Evolutionary conservation across 2,329 filamentous ascomycete genomes (phyloP).

Genomic region (Westerdykella sp.): DNA sequence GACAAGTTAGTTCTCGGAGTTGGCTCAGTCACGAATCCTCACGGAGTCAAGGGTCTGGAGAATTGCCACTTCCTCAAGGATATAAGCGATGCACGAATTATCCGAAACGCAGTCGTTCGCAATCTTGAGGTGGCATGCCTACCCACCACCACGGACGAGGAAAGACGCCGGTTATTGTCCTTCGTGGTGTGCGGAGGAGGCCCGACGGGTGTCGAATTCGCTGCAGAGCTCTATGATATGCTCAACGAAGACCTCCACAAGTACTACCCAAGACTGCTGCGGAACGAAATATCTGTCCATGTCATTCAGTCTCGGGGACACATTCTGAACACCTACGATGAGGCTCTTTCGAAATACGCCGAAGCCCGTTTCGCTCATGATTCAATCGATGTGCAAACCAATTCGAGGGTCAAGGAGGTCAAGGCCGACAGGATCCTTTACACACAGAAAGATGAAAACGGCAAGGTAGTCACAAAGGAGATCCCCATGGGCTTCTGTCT

Average conservation of each 20-base stretch:
- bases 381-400: slow-evolving; percentile 84
- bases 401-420: slow-evolving; percentile 88
- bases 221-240: slow-evolving; percentile 91
- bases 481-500: slow-evolving; percentile 93
- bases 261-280: slow-evolving; percentile 80
- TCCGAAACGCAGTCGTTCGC: slow-evolving; percentile 79
- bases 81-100: slow-evolving; percentile 82
- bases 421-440: slow-evolving; percentile 78
- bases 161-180: slow-evolving; percentile 78
- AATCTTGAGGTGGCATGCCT: slow-evolving; percentile 88
- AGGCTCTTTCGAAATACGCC: slow-evolving; percentile 85
- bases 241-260: slow-evolving; percentile 86
- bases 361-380: slow-evolving; percentile 88
- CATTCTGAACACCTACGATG: slow-evolving; percentile 97
- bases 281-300: slow-evolving; percentile 96
- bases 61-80: slow-evolving; percentile 94
- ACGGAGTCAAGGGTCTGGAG: slow-evolving; percentile 91
- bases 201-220: slow-evolving; percentile 95
- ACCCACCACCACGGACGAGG: slow-evolving; percentile 85
- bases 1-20: slow-evolving; percentile 93
- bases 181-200: slow-evolving; percentile 96
- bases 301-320: slow-evolving; percentile 91
- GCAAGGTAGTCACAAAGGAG: slow-evolving; percentile 76
- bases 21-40: slow-evolving; percentile 86
- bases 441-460: slow-evolving; percentile 70